Evolutionary conservation across 805 yeast genomes (phyloP).

Genomic region (Metschnikowia santaceciliae): DNA sequence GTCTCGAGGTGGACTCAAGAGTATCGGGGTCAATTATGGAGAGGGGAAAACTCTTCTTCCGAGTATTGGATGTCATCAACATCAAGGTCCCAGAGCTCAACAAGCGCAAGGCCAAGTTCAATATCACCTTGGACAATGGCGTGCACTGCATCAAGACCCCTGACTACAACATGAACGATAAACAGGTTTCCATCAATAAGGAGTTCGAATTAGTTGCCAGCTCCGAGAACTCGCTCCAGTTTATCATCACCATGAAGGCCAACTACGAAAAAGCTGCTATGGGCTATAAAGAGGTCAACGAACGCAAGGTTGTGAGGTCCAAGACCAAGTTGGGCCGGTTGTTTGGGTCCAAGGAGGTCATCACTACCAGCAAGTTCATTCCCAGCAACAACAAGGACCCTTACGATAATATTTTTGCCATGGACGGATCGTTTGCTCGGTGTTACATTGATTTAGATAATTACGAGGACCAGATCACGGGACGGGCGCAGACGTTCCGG

Average conservation of each 20-base stretch:
- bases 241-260: slow-evolving; percentile 71
- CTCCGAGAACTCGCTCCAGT: slow-evolving; percentile 49
- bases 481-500: slow-evolving; percentile 47
- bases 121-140: slow-evolving; percentile 71
- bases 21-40: slow-evolving; percentile 20
- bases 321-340: slow-evolving; percentile 44
- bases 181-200: slow-evolving; percentile 47
- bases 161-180: slow-evolving; percentile 35
- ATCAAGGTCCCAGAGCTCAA: slow-evolving; percentile 46
- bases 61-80: slow-evolving; percentile 44
- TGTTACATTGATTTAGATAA: slow-evolving; percentile 62
- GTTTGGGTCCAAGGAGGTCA: slow-evolving; percentile 45
- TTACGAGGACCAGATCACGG: slow-evolving; percentile 53
- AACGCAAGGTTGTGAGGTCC: slow-evolving; percentile 47
- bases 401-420: slow-evolving; percentile 65
- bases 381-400: slow-evolving; percentile 52
- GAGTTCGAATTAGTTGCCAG: slow-evolving; percentile 73
- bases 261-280: slow-evolving; percentile 49
- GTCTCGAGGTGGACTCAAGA: background rate
- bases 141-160: slow-evolving; percentile 72
- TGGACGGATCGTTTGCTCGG: slow-evolving; percentile 87
- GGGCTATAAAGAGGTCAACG: slow-evolving; percentile 56
- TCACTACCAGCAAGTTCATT: slow-evolving; percentile 49
- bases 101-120: slow-evolving; percentile 45
- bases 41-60: slow-evolving; percentile 54